These are phyloP conservation scores for Aspergillus aculeatinus DNA, from an alignment of 2,329 filamentous ascomycete species.

Conservation along the genomic window DNA sequence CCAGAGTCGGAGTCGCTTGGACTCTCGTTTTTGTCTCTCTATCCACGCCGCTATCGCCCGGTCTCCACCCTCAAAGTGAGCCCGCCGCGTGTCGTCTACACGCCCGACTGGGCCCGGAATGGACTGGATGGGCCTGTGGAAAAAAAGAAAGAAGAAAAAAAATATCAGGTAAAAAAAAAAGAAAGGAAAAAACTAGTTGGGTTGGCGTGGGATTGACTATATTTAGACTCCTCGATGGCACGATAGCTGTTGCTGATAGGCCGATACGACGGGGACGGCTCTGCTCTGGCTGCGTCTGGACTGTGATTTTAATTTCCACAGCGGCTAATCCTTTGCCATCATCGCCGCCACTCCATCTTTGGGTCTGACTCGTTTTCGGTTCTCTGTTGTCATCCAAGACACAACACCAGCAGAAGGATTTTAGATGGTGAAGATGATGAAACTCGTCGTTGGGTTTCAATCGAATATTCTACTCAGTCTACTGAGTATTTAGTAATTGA, in stretches of 20 bases:
- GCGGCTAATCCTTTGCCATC: neutral
- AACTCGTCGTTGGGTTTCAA: too few relatives aligned
- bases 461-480: too few relatives aligned
- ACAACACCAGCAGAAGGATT: too few relatives aligned
- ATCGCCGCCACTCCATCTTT: neutral
- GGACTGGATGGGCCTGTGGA: neutral
- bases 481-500: too few relatives aligned
- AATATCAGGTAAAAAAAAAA: too few relatives aligned
- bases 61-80: neutral
- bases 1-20: neutral
- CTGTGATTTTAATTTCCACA: slow-evolving; percentile 7
- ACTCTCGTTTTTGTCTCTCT: too few relatives aligned
- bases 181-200: too few relatives aligned
- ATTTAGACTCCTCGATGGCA: neutral
- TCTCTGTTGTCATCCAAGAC: neutral
- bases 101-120: neutral
- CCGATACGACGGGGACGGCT: neutral
- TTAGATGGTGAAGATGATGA: neutral
- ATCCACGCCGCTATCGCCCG: too few relatives aligned
- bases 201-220: neutral
- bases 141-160: too few relatives aligned
- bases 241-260: neutral
- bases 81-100: neutral
- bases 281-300: neutral
- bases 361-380: neutral